Conservation (phyloP, 2,329 filamentous ascomycete species). For the Aspergillus proliferans region DNA sequence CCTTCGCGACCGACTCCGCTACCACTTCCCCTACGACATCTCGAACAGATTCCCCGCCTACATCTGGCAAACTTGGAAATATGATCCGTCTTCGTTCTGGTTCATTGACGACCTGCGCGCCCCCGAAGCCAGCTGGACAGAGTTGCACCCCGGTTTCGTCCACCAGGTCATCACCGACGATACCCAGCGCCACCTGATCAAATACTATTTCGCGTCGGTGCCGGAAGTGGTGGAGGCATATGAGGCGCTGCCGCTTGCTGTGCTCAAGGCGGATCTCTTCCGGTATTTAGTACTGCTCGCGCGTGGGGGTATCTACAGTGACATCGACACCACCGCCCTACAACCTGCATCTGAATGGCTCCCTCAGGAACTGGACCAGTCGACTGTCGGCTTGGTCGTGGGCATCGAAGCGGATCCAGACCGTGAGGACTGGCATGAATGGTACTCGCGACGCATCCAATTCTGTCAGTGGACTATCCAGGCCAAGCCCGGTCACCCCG, state of each 20-base stretch:
- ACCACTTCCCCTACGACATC: conserved; percentile 90
- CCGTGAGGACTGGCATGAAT: conserved; percentile 82
- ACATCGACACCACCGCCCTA: conserved; percentile 86
- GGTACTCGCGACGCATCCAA: conserved; percentile 94
- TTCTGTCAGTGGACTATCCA: conserved; percentile 99
- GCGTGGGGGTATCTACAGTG: conserved; percentile 75
- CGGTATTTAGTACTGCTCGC: conserved; percentile 69
- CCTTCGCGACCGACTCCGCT: conserved; percentile 73
- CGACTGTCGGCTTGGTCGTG: conserved; percentile 76
- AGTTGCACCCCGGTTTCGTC: conserved; percentile 80
- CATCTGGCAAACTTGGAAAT: conserved; percentile 99
- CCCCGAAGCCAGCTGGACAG: conserved; percentile 83
- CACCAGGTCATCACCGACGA: conserved; percentile 96
- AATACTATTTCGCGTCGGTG: conserved; percentile 76
- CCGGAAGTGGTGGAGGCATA: conserved; percentile 76
- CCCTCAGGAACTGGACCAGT: conserved; percentile 67
- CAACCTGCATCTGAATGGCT: conserved; percentile 83
- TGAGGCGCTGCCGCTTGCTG: conserved; percentile 62
- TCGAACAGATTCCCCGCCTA: conserved; percentile 88
- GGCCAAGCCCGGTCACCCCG: conserved; percentile 85
- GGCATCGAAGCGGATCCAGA: conserved; percentile 97
- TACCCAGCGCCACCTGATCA: conserved; percentile 72
- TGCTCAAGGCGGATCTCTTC: conserved; percentile 75
- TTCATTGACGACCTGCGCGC: conserved; percentile 71
- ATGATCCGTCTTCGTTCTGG: conserved; percentile 66